These are phyloP conservation scores for Wickerhamiella slavikovae DNA, from an alignment of 805 yeast species.

Conservation along the genomic window DNA sequence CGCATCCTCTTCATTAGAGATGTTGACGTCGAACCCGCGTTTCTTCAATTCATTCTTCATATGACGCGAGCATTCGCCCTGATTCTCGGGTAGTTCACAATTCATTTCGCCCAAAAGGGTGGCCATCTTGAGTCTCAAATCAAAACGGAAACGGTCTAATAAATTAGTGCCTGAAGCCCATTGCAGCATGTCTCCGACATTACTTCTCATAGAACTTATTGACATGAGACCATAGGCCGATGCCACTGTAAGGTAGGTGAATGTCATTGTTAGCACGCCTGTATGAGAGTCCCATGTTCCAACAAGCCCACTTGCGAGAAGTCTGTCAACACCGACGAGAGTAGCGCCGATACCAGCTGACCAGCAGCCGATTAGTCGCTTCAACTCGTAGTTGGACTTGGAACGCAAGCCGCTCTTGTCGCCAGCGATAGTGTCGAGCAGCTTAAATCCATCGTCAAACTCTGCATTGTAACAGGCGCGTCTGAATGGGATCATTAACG, in stretches of 20 bases:
- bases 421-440: constrained; percentile 43
- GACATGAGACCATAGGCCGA: constrained; percentile 28
- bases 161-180: constrained; percentile 51
- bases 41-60: constrained; percentile 16
- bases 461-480: constrained; percentile 37
- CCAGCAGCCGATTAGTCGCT: constrained; percentile 18
- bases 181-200: constrained; percentile 33
- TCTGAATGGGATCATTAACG: constrained; percentile 44
- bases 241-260: constrained; percentile 28
- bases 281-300: constrained; percentile 19
- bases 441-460: constrained; percentile 31
- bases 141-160: constrained; percentile 39
- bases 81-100: constrained; percentile 23
- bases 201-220: constrained; percentile 27
- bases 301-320: constrained; percentile 22
- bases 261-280: constrained; percentile 26
- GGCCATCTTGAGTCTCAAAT: constrained; percentile 49
- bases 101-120: constrained; percentile 47
- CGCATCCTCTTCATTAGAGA: constrained; percentile 44
- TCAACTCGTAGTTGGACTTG: constrained; percentile 18
- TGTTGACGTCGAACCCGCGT: constrained; percentile 20
- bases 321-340: constrained; percentile 27
- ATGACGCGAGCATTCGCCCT: constrained; percentile 19
- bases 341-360: constrained; percentile 18
- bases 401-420: constrained; percentile 27